These are phyloP conservation scores for Heterobasidion irregulare DNA, from an alignment of 1,284 basidiomycete species.

Conservation along the genomic window DNA sequence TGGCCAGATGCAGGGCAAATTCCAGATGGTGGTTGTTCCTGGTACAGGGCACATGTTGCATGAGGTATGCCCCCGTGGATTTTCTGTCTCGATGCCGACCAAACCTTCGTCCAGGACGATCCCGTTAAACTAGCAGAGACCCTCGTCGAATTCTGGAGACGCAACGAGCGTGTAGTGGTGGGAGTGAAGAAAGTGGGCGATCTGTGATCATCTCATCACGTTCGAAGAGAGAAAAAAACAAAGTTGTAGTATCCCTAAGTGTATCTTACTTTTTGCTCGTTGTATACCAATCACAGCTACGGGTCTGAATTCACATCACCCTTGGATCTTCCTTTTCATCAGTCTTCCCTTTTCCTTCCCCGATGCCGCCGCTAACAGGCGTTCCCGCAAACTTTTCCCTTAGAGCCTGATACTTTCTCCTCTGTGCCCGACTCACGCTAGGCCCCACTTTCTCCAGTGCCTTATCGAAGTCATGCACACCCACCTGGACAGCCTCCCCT, in stretches of 20 bases:
- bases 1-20: slow-evolving; percentile 98
- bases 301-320: slow-evolving; percentile 1
- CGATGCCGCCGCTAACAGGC: slow-evolving; percentile 25
- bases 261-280: not conserved
- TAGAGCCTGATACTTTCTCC: slow-evolving; percentile 75
- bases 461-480: slow-evolving; percentile 59
- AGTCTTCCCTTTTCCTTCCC: slow-evolving; percentile 1
- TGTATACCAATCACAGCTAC: not conserved
- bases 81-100: not conserved
- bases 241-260: not conserved
- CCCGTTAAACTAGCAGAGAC: slow-evolving; percentile 74
- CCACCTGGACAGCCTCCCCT: slow-evolving; percentile 33
- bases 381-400: slow-evolving; percentile 76
- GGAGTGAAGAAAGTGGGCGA: slow-evolving; percentile 82
- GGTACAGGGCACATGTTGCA: slow-evolving; percentile 92
- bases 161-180: slow-evolving; percentile 74
- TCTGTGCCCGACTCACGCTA: slow-evolving; percentile 78
- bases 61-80: slow-evolving; percentile 48
- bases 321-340: not conserved
- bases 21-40: slow-evolving; percentile 85
- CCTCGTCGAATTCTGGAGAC: slow-evolving; percentile 83
- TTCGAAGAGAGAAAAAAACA: not conserved
- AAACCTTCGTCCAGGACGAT: slow-evolving; percentile 54
- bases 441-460: slow-evolving; percentile 84
- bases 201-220: slow-evolving; percentile 19